A percentile compares a stretch with the other conserved stretches of the same genome.
phyloP scores from a whole-genome alignment of 2,329 filamentous ascomycete genomes.

The Sporothrix brunneoviolacea region DNA sequence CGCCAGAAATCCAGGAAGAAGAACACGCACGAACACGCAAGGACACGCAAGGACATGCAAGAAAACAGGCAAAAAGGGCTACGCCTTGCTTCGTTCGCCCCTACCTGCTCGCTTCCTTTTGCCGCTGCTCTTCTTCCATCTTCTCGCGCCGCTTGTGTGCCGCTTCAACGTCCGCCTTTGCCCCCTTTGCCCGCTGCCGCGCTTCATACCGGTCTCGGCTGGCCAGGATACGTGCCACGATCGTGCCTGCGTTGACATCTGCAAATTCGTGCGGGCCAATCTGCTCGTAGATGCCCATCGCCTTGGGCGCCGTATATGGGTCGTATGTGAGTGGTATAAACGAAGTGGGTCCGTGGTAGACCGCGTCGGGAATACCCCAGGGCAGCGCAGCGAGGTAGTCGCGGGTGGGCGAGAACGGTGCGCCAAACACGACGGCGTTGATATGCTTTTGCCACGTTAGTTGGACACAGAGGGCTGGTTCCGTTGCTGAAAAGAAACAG shows the following conservation, averaged over 20 bases:
- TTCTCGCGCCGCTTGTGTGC: constrained; percentile 56
- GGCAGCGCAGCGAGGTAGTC: constrained; percentile 71
- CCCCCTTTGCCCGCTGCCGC: constrained; percentile 79
- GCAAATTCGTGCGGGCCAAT: constrained; percentile 72
- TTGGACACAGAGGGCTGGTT: no score
- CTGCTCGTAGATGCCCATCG: constrained; percentile 76
- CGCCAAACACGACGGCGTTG: constrained; percentile 79
- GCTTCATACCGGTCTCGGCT: constrained; percentile 86
- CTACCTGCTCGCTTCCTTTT: constrained; percentile 35
- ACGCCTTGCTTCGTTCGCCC: background rate
- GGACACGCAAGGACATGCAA: background rate
- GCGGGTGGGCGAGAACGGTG: constrained; percentile 79
- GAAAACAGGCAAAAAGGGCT: background rate
- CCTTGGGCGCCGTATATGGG: constrained; percentile 73
- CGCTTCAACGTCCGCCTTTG: constrained; percentile 73
- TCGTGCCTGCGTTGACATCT: constrained; percentile 84
- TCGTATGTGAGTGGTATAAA: constrained; percentile 80
- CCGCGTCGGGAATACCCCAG: constrained; percentile 64
- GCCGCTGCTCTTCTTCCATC: constrained; percentile 52
- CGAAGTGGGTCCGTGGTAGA: constrained; percentile 94
- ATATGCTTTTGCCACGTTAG: constrained; percentile 56
- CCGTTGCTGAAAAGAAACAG: constrained; percentile 2
- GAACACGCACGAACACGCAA: no score
- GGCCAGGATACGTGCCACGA: constrained; percentile 83
- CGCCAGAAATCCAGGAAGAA: no score